These are phyloP conservation scores for Pleurotus ostreatus DNA, from an alignment of 768 basidiomycete genomes.

Conservation along the genomic window DNA sequence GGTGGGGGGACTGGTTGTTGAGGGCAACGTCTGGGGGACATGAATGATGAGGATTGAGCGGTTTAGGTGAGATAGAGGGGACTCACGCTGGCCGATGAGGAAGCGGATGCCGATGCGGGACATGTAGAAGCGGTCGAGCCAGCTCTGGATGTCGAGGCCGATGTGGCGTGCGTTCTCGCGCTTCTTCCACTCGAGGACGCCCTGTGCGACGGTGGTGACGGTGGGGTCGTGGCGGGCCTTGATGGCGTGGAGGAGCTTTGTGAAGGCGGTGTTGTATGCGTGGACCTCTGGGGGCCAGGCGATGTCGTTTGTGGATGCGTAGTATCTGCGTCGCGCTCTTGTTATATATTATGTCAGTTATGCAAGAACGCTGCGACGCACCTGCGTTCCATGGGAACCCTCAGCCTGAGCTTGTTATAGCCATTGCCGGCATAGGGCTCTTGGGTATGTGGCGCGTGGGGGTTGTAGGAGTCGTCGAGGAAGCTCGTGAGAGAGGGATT, in stretches of 20 bases:
- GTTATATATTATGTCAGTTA: neutral
- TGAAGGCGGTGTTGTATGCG: conserved; percentile 92
- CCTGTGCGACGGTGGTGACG: conserved; percentile 94
- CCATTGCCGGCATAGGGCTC: conserved; percentile 28
- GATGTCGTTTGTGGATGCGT: conserved; percentile 67
- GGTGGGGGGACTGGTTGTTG: conserved; percentile 86
- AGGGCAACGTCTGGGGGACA: conserved; percentile 76
- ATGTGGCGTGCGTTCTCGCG: conserved; percentile 65
- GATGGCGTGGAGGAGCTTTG: conserved; percentile 80
- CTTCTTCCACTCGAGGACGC: conserved; percentile 94
- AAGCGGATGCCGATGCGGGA: conserved; percentile 94
- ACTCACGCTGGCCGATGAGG: conserved; percentile 90
- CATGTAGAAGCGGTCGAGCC: conserved; percentile 97
- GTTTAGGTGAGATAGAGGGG: conserved; percentile 3
- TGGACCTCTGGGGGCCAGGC: conserved; percentile 90
- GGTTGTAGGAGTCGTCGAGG: conserved; percentile 20
- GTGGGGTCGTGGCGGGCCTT: conserved; percentile 96
- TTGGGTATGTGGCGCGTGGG: conserved; percentile 17
- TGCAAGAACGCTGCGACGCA: conserved; percentile 24
- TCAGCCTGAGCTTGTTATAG: conserved; percentile 57
- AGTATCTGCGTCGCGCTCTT: conserved; percentile 56
- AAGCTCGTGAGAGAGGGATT: conserved; percentile 70
- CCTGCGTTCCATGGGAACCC: conserved; percentile 85
- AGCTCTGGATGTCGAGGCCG: conserved; percentile 86
- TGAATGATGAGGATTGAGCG: conserved; percentile 1